These are phyloP conservation scores for Omphalotus olearius DNA, from an alignment of 1,284 basidiomycete species.

Conservation along the genomic window DNA sequence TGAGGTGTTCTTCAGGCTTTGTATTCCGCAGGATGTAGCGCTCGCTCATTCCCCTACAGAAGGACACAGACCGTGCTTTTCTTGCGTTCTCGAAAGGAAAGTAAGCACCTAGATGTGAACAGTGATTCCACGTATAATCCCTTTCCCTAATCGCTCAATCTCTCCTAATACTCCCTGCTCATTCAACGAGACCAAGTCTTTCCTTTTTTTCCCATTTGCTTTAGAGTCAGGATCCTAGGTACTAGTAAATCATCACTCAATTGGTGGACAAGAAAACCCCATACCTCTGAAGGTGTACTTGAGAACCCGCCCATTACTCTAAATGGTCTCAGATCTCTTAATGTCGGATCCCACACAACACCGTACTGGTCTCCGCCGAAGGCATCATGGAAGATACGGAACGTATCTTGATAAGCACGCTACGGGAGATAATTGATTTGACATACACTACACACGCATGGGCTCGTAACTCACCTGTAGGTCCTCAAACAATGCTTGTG, in stretches of 20 bases:
- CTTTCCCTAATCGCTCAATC: slow-evolving; percentile 74
- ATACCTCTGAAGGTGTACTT: slow-evolving; percentile 34
- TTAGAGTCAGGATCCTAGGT: slow-evolving; percentile 21
- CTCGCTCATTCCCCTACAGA: too few relatives aligned
- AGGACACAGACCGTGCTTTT: too few relatives aligned
- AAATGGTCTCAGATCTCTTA: slow-evolving; percentile 59
- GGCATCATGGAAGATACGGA: slow-evolving; percentile 83
- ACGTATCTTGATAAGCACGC: slow-evolving; percentile 74
- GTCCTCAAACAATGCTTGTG: slow-evolving; percentile 63
- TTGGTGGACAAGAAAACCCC: too few relatives aligned
- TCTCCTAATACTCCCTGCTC: slow-evolving; percentile 68
- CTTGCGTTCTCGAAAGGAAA: too few relatives aligned
- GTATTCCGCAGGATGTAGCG: too few relatives aligned
- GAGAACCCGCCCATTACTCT: slow-evolving; percentile 84
- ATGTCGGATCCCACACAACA: slow-evolving; percentile 81
- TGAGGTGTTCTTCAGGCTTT: too few relatives aligned
- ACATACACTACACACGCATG: not conserved
- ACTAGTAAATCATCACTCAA: slow-evolving; percentile 19
- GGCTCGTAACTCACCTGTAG: slow-evolving; percentile 50
- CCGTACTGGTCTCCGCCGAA: slow-evolving; percentile 81
- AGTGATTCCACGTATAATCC: slow-evolving; percentile 55
- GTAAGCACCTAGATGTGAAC: slow-evolving; percentile 20
- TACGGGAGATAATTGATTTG: slow-evolving; percentile 25
- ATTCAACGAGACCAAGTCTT: slow-evolving; percentile 71
- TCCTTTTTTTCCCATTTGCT: slow-evolving; percentile 44